Evolutionary conservation across 495 filamentous ascomycete species (phyloP).

Genomic region (Xylaria acuta): DNA sequence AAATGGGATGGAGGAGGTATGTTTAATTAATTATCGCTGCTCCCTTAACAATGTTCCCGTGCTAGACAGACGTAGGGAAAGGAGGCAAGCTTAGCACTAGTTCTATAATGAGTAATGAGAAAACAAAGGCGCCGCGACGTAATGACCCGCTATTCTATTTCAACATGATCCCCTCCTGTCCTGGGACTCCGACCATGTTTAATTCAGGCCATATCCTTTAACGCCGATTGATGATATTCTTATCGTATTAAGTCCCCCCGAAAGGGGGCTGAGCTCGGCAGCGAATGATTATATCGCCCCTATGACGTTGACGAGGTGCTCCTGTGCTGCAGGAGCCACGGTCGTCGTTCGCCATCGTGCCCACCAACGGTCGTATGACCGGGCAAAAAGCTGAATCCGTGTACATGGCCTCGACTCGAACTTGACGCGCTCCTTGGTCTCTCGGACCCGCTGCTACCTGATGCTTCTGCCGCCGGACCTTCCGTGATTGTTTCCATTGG

Average conservation of each 20-base stretch:
- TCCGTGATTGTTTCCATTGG: constrained; percentile 43
- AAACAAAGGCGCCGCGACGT: background rate
- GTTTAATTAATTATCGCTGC: background rate
- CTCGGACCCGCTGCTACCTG: constrained; percentile 3
- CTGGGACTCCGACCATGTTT: constrained; percentile 1
- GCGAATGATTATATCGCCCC: background rate
- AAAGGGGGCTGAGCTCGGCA: background rate
- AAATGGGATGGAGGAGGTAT: background rate
- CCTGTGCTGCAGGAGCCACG: constrained; percentile 36
- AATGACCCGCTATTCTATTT: constrained; percentile 4
- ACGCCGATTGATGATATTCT: constrained; percentile 1
- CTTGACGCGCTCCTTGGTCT: constrained; percentile 36
- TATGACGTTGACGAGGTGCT: constrained; percentile 13
- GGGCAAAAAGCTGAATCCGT: constrained; percentile 41
- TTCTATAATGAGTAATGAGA: constrained; percentile 2
- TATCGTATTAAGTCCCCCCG: background rate
- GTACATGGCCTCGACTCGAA: constrained; percentile 30
- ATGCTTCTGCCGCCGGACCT: constrained; percentile 14
- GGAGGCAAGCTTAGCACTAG: background rate
- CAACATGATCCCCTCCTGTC: background rate
- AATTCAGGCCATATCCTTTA: background rate
- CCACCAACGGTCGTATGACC: constrained; percentile 32
- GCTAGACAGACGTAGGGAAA: background rate
- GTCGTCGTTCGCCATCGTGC: constrained; percentile 36
- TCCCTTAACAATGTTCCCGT: background rate